Percentiles rank a stretch among this genome's conserved stretches.
Conservation (phyloP, 163 green algal species). For the Coccomyxa subellipsoidea region DNA sequence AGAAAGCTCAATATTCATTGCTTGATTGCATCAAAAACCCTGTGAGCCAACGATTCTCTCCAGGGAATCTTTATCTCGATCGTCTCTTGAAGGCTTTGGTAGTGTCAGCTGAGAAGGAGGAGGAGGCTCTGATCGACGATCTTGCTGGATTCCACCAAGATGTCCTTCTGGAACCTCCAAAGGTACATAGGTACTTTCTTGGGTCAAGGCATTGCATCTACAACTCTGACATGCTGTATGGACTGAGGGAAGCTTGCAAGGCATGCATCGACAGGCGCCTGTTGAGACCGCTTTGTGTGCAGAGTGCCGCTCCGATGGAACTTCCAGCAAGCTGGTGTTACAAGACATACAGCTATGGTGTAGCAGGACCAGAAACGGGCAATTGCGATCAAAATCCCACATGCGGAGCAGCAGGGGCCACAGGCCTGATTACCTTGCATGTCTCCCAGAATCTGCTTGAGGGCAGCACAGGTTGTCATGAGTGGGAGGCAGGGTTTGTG, state of each 20-base stretch:
- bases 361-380: neutral
- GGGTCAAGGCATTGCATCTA: too few species aligned
- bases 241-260: too few species aligned
- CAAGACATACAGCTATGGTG: neutral
- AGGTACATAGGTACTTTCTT: too few species aligned
- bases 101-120: neutral
- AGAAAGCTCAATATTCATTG: neutral
- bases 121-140: neutral
- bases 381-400: neutral
- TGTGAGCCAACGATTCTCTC: neutral
- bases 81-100: neutral
- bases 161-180: neutral
- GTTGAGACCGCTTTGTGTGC: too few species aligned
- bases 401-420: neutral
- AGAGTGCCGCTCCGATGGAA: too few species aligned
- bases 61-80: neutral
- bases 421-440: constrained; percentile 39
- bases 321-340: neutral
- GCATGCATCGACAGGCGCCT: too few species aligned
- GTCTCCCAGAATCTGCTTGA: constrained; percentile 62
- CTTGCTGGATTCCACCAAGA: neutral
- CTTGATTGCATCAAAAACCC: neutral
- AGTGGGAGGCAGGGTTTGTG: constrained; percentile 76
- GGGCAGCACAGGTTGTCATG: constrained; percentile 70
- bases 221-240: too few species aligned